phyloP scores from a whole-genome alignment of 1,284 basidiomycete species.

The Leccinum holopus region DNA sequence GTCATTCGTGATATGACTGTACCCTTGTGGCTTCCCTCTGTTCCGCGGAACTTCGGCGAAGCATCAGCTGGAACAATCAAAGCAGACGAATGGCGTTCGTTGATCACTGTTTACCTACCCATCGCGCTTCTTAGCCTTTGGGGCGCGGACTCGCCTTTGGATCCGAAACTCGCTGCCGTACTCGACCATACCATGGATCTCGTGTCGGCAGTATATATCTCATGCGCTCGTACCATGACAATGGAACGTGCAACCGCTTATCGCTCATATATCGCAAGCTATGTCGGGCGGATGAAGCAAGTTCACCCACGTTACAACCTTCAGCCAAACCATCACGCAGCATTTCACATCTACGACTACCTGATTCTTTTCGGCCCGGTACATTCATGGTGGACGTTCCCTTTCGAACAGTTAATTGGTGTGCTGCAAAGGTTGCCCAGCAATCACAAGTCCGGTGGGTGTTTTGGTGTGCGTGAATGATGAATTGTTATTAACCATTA shows the following conservation, averaged over 20 bases:
- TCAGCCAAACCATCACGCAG: conserved; percentile 2
- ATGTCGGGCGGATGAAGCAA: not conserved
- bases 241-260: not conserved
- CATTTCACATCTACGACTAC: conserved; percentile 10
- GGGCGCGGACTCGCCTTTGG: not conserved
- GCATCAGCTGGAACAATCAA: conserved; percentile 21
- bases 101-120: conserved; percentile 34
- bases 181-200: conserved; percentile 16
- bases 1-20: conserved; percentile 26
- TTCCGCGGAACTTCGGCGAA: not conserved
- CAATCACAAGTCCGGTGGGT: conserved; percentile 1
- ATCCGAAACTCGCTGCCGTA: not conserved
- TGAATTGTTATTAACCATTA: not conserved
- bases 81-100: conserved; percentile 34
- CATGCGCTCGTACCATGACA: conserved; percentile 13
- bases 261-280: not conserved
- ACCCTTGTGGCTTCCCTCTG: conserved; percentile 27
- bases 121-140: conserved; percentile 29
- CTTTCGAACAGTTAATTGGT: conserved; percentile 8
- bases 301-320: not conserved
- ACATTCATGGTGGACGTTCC: conserved; percentile 15
- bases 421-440: not conserved
- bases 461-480: not conserved
- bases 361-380: conserved; percentile 12
- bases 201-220: conserved; percentile 9